Evolutionary conservation across 2,329 filamentous ascomycete species (phyloP).

Genomic region (Teratosphaeria destructans): DNA sequence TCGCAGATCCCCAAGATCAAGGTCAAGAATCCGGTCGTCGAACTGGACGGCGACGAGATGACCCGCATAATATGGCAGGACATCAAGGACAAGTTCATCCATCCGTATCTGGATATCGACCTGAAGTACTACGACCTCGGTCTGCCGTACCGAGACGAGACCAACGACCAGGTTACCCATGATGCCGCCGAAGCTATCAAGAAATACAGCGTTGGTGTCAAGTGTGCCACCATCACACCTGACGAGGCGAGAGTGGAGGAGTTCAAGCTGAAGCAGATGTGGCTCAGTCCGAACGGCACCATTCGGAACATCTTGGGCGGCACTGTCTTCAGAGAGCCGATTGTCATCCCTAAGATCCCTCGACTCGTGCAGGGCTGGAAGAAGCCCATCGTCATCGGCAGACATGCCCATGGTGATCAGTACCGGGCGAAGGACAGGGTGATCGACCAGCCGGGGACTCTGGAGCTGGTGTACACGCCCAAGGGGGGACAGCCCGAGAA

Average conservation of each 20-base stretch:
- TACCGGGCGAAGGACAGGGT: slow-evolving; percentile 94
- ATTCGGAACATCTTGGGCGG: slow-evolving; percentile 66
- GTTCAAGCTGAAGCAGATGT: slow-evolving; percentile 99
- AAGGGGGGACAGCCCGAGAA: slow-evolving; percentile 67
- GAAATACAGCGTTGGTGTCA: slow-evolving; percentile 97
- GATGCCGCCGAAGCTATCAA: slow-evolving; percentile 96
- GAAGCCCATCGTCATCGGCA: slow-evolving; percentile 97
- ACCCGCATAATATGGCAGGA: slow-evolving; percentile 97
- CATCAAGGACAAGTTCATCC: slow-evolving; percentile 98
- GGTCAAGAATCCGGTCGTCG: slow-evolving; percentile 98
- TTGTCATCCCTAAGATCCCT: slow-evolving; percentile 87
- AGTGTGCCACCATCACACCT: slow-evolving; percentile 98
- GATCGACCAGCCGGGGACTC: slow-evolving; percentile 69
- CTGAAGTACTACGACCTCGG: slow-evolving; percentile 62
- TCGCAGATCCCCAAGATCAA: slow-evolving; percentile 70
- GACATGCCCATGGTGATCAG: slow-evolving; percentile 97
- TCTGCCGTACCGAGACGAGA: slow-evolving; percentile 88
- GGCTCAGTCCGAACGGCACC: slow-evolving; percentile 94
- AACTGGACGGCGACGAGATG: slow-evolving; percentile 93
- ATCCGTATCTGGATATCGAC: slow-evolving; percentile 91
- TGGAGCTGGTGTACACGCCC: slow-evolving; percentile 92
- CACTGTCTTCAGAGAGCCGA: slow-evolving; percentile 98
- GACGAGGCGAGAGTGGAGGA: slow-evolving; percentile 95
- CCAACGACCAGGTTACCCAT: slow-evolving; percentile 88
- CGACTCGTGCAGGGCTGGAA: slow-evolving; percentile 95